phyloP scores from a whole-genome alignment of 2,329 filamentous ascomycete species.

The Colletotrichum sublineola region DNA sequence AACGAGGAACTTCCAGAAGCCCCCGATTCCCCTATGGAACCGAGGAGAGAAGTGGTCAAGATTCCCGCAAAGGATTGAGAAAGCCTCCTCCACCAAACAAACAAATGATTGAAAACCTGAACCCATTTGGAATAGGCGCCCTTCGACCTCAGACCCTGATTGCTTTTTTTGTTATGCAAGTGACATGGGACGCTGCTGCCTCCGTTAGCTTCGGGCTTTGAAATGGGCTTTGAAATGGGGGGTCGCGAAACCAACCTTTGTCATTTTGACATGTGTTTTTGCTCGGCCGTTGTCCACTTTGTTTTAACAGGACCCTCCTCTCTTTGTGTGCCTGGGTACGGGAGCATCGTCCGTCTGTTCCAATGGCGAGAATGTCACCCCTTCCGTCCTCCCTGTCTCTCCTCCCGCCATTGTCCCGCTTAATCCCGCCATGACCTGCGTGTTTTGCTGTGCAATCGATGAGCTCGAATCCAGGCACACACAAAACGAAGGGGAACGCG shows the following conservation, averaged over 20 bases:
- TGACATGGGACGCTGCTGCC: not conserved
- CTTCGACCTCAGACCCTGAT: not conserved
- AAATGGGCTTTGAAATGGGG: not conserved
- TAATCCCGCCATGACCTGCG: not conserved
- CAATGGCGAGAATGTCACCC: not conserved
- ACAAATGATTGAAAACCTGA: conserved; percentile 22
- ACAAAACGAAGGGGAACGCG: not conserved
- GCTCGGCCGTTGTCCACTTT: not conserved
- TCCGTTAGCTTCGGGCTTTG: conserved; percentile 4
- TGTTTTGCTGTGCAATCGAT: not conserved
- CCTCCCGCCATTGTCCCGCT: not conserved
- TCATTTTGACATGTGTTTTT: conserved; percentile 12
- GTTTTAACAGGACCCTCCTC: not conserved
- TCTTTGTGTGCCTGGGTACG: not conserved
- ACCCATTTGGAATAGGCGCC: not conserved
- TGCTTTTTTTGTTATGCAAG: not conserved
- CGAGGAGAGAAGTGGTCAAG: conserved; percentile 8
- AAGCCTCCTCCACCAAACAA: conserved; percentile 5
- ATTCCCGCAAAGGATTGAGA: not conserved
- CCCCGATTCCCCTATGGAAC: not conserved
- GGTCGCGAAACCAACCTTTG: not conserved
- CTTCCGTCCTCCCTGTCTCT: not conserved
- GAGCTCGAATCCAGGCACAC: not conserved
- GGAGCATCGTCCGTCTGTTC: not conserved
- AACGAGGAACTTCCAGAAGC: not conserved